Base-by-base conservation (phyloP, 306 rosid genomes). In the Ziziphus jujuba region DNA sequence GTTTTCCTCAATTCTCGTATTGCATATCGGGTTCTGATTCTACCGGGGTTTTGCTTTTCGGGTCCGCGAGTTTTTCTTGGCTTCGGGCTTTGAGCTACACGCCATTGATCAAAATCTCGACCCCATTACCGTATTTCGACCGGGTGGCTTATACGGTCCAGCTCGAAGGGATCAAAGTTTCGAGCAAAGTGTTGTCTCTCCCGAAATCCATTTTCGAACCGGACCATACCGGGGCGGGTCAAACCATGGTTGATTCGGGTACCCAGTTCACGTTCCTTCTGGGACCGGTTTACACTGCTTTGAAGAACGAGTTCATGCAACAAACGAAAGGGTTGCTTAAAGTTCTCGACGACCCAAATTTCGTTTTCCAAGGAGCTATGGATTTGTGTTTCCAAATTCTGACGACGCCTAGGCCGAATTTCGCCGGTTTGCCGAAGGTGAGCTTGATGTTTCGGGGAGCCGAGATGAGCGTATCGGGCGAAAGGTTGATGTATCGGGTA, bases 171-270 rank as follows among this genome's bases (percentile, higher is more conserved):
- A 91, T 91, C 6, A 73, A 70, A 31, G 95, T 91, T 13, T 72
- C 80, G 17, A 36, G 57, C 0, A 87, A 81, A 51, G 15, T 48
- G 0, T 33, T 91, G 0, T 66, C 81, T 0, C 72, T 89, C 1
- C 84, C 90, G 19, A 80, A 85, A 28, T 65, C 95, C 0, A 59
- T 61, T 0, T 80, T 84, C 3, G 68, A 58, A 0, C 95, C 97
- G 21, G 96, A 91, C 59, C 97, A 91, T 33, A 87, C 95, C 33
- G 96, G 96, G 20, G 96, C 97, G 35, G 96, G 97, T 16, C 97
- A 91, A 48, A 87, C 97, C 4, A 91, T 89, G 85, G 95, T 91
- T 5, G 97, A 91, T 63, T 91, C 96, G 13, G 97, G 97, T 0
- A 89, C 96, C 0, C 96, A 89, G 73, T 91, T 91, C 72, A 89